Conservation (phyloP, 805 yeast genomes). For the Schwanniomyces pseudopolymorphus region DNA sequence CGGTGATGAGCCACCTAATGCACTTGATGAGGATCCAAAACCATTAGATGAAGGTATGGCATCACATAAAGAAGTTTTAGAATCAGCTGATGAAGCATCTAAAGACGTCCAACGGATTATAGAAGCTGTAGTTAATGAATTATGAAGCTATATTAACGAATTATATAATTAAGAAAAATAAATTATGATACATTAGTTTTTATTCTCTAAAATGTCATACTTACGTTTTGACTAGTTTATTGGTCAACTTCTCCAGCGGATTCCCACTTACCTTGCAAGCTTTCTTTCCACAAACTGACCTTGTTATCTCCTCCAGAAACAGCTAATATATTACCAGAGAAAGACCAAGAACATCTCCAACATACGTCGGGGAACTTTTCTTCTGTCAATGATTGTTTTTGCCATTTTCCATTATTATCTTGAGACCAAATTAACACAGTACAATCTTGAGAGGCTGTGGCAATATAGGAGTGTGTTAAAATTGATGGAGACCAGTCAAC, state of each 20-base stretch:
- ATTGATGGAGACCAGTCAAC: slow-evolving; percentile 97
- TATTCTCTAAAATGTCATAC: background rate
- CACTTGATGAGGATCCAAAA: slow-evolving; percentile 51
- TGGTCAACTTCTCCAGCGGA: slow-evolving; percentile 95
- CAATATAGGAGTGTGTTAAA: slow-evolving; percentile 83
- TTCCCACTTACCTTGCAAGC: slow-evolving; percentile 91
- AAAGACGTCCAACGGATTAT: slow-evolving; percentile 73
- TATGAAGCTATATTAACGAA: slow-evolving; percentile 15
- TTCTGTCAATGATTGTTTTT: slow-evolving; percentile 66
- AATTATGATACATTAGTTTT: slow-evolving; percentile 2
- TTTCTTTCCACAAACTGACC: slow-evolving; percentile 96
- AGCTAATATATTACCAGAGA: slow-evolving; percentile 93
- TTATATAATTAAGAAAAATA: background rate
- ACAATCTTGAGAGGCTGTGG: slow-evolving; percentile 95
- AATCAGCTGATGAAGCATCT: slow-evolving; percentile 78
- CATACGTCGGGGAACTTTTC: slow-evolving; percentile 95
- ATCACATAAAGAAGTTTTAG: slow-evolving; percentile 87
- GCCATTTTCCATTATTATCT: slow-evolving; percentile 71
- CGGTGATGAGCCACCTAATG: slow-evolving; percentile 65
- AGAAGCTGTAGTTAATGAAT: slow-evolving; percentile 55
- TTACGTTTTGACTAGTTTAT: slow-evolving; percentile 24
- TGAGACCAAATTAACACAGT: slow-evolving; percentile 95
- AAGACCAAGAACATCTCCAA: slow-evolving; percentile 98
- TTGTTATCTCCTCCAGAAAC: slow-evolving; percentile 95
- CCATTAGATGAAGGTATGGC: slow-evolving; percentile 75